Evolutionary conservation across 73 alveolate species (phyloP), one percentile per base, ranked within the genome.

Genomic region (Effrenium voratum): DNA sequence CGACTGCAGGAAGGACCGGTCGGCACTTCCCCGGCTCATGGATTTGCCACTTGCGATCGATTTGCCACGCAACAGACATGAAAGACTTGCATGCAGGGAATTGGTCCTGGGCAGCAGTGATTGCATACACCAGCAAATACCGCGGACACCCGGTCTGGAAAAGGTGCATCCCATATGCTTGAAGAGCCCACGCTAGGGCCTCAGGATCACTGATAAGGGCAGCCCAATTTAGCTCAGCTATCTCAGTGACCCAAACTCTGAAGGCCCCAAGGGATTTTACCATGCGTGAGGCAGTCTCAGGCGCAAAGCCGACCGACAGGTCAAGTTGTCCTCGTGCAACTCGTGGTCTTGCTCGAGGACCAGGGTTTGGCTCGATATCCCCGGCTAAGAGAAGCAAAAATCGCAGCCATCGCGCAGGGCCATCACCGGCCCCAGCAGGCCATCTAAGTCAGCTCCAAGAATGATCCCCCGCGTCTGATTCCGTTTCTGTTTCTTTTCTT

Each of bases 321-420:
- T 81, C 91, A 1, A 81, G 49, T 0, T 43, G 45, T 0, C 91
- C 91, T 5, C 91, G 91, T 1, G 88, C 44, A 32, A 63, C 76
- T 4, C 8, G 76, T 10, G 66, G 66, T 52, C 66, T 52, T 16
- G 6, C 59, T 13, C 32, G 5, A 1, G 91, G 91, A 0, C 91
- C 91, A 4, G 91, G 91, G 30, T 81, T 46, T 22, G 49, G 73
- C 5, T 81, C 91, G 8, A 81, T 81, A 49, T 81, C 92, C 10
- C 75, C 92, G 0, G 38, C 57, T 34, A 81, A 5, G 1, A 81
- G n/a, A 0, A 81, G 4, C 75, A 81, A n/a, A 15, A 81, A 3
- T 30, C 92, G 92, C n/a, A 81, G 59, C 86, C 34, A 41, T 13
- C 2, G 5, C 86, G 86, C 19, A 57, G 86, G 26, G 86, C 86